phyloP scores from a whole-genome alignment of 768 basidiomycete species.

The Gyrodon lividus region DNA sequence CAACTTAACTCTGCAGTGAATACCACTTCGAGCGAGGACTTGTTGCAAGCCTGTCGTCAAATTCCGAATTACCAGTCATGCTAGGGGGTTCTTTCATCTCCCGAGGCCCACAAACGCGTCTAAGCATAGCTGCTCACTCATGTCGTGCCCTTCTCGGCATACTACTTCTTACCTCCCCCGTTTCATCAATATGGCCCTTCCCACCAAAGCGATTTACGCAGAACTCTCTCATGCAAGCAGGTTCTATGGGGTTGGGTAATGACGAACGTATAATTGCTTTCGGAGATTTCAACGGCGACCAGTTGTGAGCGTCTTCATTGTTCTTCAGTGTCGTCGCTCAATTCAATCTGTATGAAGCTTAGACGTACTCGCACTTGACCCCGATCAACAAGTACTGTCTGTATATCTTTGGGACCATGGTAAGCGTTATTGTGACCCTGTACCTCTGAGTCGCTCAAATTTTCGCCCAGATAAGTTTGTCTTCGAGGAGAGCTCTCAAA shows the following conservation, averaged over 20 bases:
- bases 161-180: constrained; percentile 21
- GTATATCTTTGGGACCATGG: constrained; percentile 84
- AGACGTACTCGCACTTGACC: constrained; percentile 73
- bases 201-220: constrained; percentile 80
- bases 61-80: constrained; percentile 8
- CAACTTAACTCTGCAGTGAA: neutral
- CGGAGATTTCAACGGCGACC: constrained; percentile 95
- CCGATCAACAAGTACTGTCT: constrained; percentile 75
- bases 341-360: constrained; percentile 45
- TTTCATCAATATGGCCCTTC: constrained; percentile 72
- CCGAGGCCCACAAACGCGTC: neutral
- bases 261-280: constrained; percentile 79
- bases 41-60: neutral
- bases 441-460: constrained; percentile 3
- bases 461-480: constrained; percentile 51
- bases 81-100: neutral
- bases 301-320: constrained; percentile 61
- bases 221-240: constrained; percentile 78
- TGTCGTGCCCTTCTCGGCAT: constrained; percentile 11
- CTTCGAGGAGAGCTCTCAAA: constrained; percentile 49
- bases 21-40: neutral
- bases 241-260: constrained; percentile 72
- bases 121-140: neutral
- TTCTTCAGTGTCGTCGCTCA: neutral
- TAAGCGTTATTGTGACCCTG: constrained; percentile 30